These are phyloP conservation scores for Dysphania ambrosioides DNA, from an alignment of 148 eudicot genomes.

Conservation along the genomic window DNA sequence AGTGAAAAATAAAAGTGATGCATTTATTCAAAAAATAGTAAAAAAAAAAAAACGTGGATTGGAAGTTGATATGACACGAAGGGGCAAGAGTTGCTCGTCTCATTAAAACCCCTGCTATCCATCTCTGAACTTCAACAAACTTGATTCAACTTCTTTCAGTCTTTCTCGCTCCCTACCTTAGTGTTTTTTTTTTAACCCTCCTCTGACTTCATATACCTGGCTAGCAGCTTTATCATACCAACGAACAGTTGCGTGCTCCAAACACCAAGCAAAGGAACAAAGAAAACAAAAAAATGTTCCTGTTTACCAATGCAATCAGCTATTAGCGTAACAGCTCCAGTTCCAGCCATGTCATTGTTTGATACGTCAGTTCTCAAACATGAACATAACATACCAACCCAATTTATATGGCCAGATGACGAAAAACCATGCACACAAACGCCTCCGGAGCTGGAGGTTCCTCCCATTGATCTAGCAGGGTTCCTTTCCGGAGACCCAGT, in stretches of 20 bases:
- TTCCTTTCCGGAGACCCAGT: constrained; percentile 42
- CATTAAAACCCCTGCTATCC: constrained; percentile 23
- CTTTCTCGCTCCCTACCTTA: neutral
- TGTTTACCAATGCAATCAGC: constrained; percentile 23
- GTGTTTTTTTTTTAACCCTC: neutral
- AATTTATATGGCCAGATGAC: constrained; percentile 46
- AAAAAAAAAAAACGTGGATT: too few relatives aligned
- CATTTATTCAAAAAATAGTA: too few relatives aligned
- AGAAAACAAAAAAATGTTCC: too few relatives aligned
- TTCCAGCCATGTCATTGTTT: constrained; percentile 16
- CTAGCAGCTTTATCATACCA: neutral
- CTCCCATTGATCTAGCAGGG: constrained; percentile 39
- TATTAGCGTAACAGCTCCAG: constrained; percentile 4
- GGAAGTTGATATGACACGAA: constrained; percentile 26
- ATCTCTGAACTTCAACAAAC: constrained; percentile 15
- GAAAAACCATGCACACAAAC: constrained; percentile 37
- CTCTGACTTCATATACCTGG: neutral
- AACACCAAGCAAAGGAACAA: neutral
- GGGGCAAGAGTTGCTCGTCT: constrained; percentile 18
- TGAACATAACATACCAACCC: constrained; percentile 34
- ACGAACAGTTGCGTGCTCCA: neutral
- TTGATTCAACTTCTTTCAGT: neutral
- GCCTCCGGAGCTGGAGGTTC: constrained; percentile 36
- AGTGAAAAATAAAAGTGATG: too few relatives aligned
- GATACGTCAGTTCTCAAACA: constrained; percentile 31